Conservation (phyloP, 345 rosid species). For the Aquilaria sinensis region DNA sequence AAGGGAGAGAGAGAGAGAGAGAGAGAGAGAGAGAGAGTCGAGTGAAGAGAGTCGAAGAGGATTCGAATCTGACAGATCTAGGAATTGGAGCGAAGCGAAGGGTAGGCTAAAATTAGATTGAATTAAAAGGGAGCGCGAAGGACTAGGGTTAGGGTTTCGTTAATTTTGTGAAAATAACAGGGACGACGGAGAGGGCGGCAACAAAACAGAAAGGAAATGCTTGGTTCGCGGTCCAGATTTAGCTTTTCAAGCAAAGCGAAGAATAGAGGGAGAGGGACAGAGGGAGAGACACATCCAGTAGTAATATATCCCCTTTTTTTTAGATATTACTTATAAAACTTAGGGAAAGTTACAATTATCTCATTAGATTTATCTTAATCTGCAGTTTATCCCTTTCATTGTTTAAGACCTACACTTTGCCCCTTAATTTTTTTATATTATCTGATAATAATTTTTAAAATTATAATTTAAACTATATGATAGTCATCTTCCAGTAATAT, state of each 20-base stretch:
- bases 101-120: background rate
- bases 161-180: slow-evolving; percentile 13
- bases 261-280: slow-evolving; percentile 10
- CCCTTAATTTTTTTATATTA: too few species aligned
- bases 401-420: too few species aligned
- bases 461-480: too few species aligned
- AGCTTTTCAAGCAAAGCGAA: slow-evolving; percentile 20
- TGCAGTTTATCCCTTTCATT: too few species aligned
- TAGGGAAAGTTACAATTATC: too few species aligned
- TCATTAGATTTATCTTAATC: too few species aligned
- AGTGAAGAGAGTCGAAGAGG: slow-evolving; percentile 6
- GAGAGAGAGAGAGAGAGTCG: background rate
- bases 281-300: slow-evolving; percentile 6
- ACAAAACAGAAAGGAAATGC: slow-evolving; percentile 38
- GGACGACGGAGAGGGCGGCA: slow-evolving; percentile 62
- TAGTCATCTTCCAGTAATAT: too few species aligned
- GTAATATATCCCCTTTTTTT: too few species aligned
- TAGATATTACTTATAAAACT: too few species aligned
- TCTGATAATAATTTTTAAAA: too few species aligned
- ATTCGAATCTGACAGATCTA: slow-evolving; percentile 34
- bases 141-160: slow-evolving; percentile 43
- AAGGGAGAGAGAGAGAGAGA: background rate
- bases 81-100: slow-evolving; percentile 8
- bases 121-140: background rate
- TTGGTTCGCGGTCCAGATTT: slow-evolving; percentile 54